Conservation (phyloP, 1,139 yeast species). For the Taphrina sp. region DNA sequence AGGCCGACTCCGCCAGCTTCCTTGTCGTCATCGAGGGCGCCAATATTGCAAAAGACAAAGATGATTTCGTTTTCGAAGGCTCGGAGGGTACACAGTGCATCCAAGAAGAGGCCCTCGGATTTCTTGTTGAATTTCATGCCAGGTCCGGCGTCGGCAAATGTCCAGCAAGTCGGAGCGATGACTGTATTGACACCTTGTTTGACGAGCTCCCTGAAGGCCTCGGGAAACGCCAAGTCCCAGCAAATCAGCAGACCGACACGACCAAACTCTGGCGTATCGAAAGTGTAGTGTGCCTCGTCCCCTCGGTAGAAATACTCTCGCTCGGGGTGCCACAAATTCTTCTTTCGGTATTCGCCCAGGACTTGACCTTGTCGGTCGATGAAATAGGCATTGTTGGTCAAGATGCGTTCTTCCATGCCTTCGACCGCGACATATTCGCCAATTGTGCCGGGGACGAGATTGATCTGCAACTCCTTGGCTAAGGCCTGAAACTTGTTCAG, state of each 20-base stretch:
- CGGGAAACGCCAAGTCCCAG: slow-evolving; percentile 39
- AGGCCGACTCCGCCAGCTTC: slow-evolving; percentile 25
- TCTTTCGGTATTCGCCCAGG: slow-evolving; percentile 36
- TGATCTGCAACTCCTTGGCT: slow-evolving; percentile 37
- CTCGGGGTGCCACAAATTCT: slow-evolving; percentile 39
- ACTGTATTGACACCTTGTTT: slow-evolving; percentile 37
- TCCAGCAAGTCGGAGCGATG: slow-evolving; percentile 39
- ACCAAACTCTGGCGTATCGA: slow-evolving; percentile 38
- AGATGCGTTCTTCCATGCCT: slow-evolving; percentile 6
- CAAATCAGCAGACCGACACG: slow-evolving; percentile 37
- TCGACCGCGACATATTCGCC: slow-evolving; percentile 25
- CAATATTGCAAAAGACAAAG: slow-evolving; percentile 38
- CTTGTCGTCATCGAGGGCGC: slow-evolving; percentile 28
- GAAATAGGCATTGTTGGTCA: slow-evolving; percentile 37
- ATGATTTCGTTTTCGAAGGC: slow-evolving; percentile 38
- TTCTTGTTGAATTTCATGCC: slow-evolving; percentile 35
- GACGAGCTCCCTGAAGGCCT: slow-evolving; percentile 37
- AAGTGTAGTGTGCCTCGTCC: slow-evolving; percentile 34
- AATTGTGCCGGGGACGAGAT: slow-evolving; percentile 38
- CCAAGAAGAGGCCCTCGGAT: slow-evolving; percentile 35
- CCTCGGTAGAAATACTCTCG: slow-evolving; percentile 37
- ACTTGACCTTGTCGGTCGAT: slow-evolving; percentile 37
- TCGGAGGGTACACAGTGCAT: slow-evolving; percentile 35
- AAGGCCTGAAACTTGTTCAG: slow-evolving; percentile 20
- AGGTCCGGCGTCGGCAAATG: slow-evolving; percentile 35